Evolutionary conservation across 169 alveolate genomes (phyloP).

Genomic region (Theileria luwenshuni): DNA sequence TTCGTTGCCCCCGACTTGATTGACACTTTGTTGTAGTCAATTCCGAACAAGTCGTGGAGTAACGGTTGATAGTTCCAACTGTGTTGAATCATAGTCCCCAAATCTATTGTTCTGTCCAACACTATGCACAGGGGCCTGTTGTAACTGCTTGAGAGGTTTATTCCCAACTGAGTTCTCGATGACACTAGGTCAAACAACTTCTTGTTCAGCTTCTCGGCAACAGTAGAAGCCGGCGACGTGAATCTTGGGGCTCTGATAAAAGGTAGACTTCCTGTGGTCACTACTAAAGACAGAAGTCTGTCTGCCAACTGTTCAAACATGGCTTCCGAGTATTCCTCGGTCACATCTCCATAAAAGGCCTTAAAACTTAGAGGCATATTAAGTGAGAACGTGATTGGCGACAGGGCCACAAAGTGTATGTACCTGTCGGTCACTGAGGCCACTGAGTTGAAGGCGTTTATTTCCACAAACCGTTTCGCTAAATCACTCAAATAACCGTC

Average conservation of each 20-base stretch:
- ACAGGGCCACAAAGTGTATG: constrained; percentile 79
- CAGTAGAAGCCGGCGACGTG: constrained; percentile 73
- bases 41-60: constrained; percentile 80
- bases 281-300: constrained; percentile 77
- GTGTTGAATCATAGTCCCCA: constrained; percentile 85
- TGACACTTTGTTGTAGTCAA: constrained; percentile 74
- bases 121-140: constrained; percentile 81
- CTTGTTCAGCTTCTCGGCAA: constrained; percentile 77
- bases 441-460: constrained; percentile 68
- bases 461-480: constrained; percentile 80
- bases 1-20: constrained; percentile 21
- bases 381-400: constrained; percentile 80
- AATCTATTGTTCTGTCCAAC: constrained; percentile 81
- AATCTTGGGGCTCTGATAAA: constrained; percentile 76
- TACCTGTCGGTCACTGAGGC: constrained; percentile 86
- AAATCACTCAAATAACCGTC: constrained; percentile 72
- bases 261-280: constrained; percentile 81
- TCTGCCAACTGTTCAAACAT: constrained; percentile 72
- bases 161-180: constrained; percentile 59
- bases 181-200: constrained; percentile 73
- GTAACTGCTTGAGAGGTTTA: constrained; percentile 63
- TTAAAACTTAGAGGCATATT: constrained; percentile 76
- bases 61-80: constrained; percentile 88
- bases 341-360: constrained; percentile 63
- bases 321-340: constrained; percentile 60